Evolutionary conservation across 345 rosid species (phyloP).

Genomic region (Firmiana major): DNA sequence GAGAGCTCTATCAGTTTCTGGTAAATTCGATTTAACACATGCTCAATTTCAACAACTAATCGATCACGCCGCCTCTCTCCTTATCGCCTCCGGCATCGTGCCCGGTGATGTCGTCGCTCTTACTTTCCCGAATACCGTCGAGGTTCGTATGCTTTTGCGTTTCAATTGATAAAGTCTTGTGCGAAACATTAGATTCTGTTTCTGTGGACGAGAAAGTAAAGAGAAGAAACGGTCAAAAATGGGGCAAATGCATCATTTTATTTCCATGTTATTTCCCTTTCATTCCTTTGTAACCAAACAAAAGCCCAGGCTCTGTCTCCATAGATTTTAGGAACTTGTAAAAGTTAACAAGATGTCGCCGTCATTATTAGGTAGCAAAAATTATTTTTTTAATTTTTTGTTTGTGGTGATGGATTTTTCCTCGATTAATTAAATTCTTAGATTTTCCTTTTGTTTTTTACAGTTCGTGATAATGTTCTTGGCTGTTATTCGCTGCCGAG

Average conservation of each 20-base stretch:
- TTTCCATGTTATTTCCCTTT: too few relatives aligned
- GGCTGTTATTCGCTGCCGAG: conserved; percentile 63
- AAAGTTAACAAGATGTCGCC: not conserved
- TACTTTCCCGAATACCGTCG: conserved; percentile 63
- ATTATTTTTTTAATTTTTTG: not conserved
- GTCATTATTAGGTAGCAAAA: not conserved
- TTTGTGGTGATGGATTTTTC: not conserved
- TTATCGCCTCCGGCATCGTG: conserved; percentile 41
- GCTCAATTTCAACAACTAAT: conserved; percentile 34
- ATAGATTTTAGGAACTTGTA: not conserved
- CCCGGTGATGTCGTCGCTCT: conserved; percentile 66
- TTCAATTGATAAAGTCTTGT: not conserved
- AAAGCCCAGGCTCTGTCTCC: not conserved
- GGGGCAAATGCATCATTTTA: not conserved
- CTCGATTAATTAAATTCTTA: not conserved
- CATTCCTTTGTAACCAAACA: too few relatives aligned
- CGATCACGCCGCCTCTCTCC: conserved; percentile 56
- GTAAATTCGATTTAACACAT: conserved; percentile 43
- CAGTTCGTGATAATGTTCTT: conserved; percentile 73
- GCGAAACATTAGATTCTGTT: not conserved
- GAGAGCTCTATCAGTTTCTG: conserved; percentile 43
- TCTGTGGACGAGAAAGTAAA: not conserved
- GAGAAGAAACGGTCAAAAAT: not conserved
- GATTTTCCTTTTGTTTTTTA: not conserved
- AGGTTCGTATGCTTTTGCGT: conserved; percentile 33